Base-by-base conservation (phyloP, 2,329 filamentous ascomycete species). In the Gliomastix tumulicola region DNA sequence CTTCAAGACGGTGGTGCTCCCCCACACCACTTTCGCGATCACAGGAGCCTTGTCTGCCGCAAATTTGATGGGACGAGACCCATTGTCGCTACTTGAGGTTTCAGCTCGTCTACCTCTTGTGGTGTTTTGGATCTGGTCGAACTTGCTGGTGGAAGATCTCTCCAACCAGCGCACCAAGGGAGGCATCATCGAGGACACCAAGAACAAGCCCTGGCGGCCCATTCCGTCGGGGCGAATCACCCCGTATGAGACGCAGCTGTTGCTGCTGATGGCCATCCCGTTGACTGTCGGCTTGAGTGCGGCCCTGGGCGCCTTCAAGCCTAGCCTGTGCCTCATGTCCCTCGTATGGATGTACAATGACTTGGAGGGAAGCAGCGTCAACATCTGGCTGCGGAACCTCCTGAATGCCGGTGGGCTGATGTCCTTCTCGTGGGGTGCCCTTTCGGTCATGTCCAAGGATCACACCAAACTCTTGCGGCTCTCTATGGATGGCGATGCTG, bases 171-270 rank as follows among this genome's bases (percentile, higher is more conserved):
- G 50, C 1, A 34, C 44, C 2, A 35, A 42, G 0, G 41, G 43
- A 2, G 44, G 50, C 0, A 36, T 56, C 10, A 21, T 46, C 2
- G 55, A 59, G 18, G 55, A 59, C 30, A 11, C 35, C 0, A 36
- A 46, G 11, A 59, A 59, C 41, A 56, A 59, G 35, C 55, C 55
- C 2, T 58, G 55, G 55, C 41, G 54, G 4, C 47, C 55, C 0
- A 37, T 58, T 3, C 51, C 53, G 15, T 44, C 45, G 5, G 36
- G 40, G 1, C 45, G 49, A 2, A 21, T 56, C 30, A 47, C 52
- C 9, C 19, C 40, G 3, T 44, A 43, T 3, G 44, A 55, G 21
- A 48, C 54, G 2, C 49, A 51, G 4, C 38, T 32, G 5, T 23
- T 40, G 23, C 44, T 60, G 12, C 44, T 57, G 6, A 17, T 38